These are phyloP conservation scores for Penicillium griseofulvum DNA, from an alignment of 2,329 filamentous ascomycete genomes.

Conservation along the genomic window DNA sequence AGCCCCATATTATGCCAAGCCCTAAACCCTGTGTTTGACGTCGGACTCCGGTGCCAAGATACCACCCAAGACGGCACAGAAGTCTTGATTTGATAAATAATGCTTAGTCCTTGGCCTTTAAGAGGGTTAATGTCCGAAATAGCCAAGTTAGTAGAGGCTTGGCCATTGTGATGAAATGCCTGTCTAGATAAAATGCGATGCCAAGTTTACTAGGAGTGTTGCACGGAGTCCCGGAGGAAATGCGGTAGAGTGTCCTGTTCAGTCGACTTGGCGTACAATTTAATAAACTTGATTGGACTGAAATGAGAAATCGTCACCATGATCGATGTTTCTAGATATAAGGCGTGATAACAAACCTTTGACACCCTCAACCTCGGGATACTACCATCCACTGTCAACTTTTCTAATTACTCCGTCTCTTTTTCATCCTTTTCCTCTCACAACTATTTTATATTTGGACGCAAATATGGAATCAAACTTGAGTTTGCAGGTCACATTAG, in stretches of 20 bases:
- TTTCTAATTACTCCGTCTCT: neutral
- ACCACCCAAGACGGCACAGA: constrained; percentile 18
- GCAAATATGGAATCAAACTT: constrained; percentile 11
- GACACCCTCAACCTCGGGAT: neutral
- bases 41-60: constrained; percentile 24
- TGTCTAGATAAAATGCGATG: neutral
- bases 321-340: neutral
- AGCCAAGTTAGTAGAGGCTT: neutral
- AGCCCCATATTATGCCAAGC: constrained; percentile 10
- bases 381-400: neutral
- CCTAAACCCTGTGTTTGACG: constrained; percentile 5
- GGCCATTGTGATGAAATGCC: neutral
- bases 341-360: neutral
- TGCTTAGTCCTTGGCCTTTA: neutral
- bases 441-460: neutral
- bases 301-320: neutral
- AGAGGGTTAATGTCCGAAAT: neutral
- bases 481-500: constrained; percentile 20
- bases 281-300: neutral
- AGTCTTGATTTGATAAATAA: constrained; percentile 9
- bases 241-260: neutral
- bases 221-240: constrained; percentile 9
- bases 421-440: neutral
- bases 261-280: neutral
- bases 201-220: constrained; percentile 11